Evolutionary conservation across 208 protist genomes (phyloP).

Genomic region (Trypanosoma cruzi): DNA sequence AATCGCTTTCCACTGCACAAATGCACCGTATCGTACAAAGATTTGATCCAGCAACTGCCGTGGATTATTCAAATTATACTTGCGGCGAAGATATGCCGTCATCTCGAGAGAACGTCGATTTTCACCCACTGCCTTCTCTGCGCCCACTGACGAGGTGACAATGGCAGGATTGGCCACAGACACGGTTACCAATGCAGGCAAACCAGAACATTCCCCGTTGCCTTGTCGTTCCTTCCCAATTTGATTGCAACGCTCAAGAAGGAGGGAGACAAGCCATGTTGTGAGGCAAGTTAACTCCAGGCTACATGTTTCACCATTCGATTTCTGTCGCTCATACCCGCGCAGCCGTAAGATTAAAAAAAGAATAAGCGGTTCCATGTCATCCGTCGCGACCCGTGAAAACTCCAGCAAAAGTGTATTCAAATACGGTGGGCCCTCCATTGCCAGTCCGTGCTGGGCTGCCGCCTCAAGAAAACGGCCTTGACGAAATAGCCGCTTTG

Average conservation of each 20-base stretch:
- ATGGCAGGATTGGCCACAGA: neutral
- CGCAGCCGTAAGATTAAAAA: slow-evolving; percentile 26
- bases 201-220: slow-evolving; percentile 1
- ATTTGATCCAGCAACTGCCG: slow-evolving; percentile 11
- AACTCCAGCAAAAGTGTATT: slow-evolving; percentile 29
- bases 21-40: slow-evolving; percentile 5
- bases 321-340: slow-evolving; percentile 17
- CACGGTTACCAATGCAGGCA: slow-evolving; percentile 6
- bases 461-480: slow-evolving; percentile 34
- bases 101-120: slow-evolving; percentile 10
- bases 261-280: slow-evolving; percentile 28
- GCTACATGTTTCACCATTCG: slow-evolving; percentile 5
- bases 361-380: slow-evolving; percentile 32
- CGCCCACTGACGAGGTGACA: neutral
- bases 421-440: slow-evolving; percentile 15
- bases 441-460: slow-evolving; percentile 28
- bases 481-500: slow-evolving; percentile 16
- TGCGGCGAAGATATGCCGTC: slow-evolving; percentile 10
- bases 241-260: slow-evolving; percentile 31
- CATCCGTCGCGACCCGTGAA: slow-evolving; percentile 6
- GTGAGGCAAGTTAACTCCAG: slow-evolving; percentile 24
- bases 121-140: neutral
- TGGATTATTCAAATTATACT: slow-evolving; percentile 18
- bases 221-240: neutral
- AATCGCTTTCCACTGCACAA: slow-evolving; percentile 22